Evolutionary conservation across 441 rosid species (phyloP).

Genomic region (Metrosideros polymorpha): DNA sequence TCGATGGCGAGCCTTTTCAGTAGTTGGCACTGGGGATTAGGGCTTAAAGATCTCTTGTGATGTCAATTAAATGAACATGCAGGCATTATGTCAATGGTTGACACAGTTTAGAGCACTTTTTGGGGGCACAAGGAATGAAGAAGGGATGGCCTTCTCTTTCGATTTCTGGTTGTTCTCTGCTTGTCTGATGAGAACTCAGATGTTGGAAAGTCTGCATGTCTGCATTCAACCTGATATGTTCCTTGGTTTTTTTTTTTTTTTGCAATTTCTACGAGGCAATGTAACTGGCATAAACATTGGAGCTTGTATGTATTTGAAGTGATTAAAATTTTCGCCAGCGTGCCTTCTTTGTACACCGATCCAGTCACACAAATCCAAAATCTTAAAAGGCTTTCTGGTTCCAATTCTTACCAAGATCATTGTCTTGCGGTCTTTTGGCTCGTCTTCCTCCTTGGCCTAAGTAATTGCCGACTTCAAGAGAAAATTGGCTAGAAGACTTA

Average conservation of each 20-base stretch:
- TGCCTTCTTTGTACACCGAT: background rate
- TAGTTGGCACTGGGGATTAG: background rate
- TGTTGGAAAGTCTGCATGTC: background rate
- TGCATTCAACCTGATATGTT: background rate
- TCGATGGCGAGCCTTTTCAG: background rate
- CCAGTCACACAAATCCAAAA: background rate
- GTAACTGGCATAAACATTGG: background rate
- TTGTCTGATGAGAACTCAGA: background rate
- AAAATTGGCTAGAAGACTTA: background rate
- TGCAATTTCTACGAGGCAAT: background rate
- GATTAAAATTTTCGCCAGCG: background rate
- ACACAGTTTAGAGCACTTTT: background rate
- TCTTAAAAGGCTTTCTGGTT: background rate
- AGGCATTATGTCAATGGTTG: background rate
- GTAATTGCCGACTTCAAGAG: background rate
- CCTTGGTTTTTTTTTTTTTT: background rate
- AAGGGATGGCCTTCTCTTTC: background rate
- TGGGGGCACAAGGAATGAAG: background rate
- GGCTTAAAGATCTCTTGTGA: background rate
- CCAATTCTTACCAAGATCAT: background rate
- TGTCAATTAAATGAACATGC: background rate
- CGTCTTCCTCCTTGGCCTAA: background rate
- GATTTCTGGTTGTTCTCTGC: background rate
- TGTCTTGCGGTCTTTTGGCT: background rate
- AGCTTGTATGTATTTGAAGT: background rate